Evolutionary conservation across 805 yeast species (phyloP), one percentile per base, ranked within the genome.

Genomic region (Pichia cephalocereana): DNA sequence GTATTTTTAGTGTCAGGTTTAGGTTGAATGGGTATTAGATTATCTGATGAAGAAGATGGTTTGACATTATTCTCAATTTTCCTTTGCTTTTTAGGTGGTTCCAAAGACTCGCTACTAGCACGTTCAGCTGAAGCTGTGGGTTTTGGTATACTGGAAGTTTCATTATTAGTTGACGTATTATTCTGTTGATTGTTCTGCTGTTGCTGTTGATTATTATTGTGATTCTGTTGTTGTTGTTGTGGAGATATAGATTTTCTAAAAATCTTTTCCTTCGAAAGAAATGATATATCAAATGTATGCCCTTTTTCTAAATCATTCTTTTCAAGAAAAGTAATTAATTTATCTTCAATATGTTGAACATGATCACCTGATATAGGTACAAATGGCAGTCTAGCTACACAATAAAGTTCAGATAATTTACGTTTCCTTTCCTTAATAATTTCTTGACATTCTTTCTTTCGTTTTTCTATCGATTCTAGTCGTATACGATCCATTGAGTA

Each of bases 331-430:
- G 64, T 65, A 63, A 58, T 65, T 47, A 68, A 63, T 43, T 62
- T 70, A 56, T 65, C 70, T 52, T 69, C 73, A 27, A 63, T 67
- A 53, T 55, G 69, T 49, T 60, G 60, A 52, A 68, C 64, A 31
- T 57, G 70, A 44, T 56, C 69, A 50, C 57, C 69, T 50, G 71
- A 70, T 54, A 59, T 67, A 43, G 68, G 79, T 47, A 75, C 59
- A 48, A 70, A 66, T 18, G 81, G 77, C 45, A 77, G 62, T 51
- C 77, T 62, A 11, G 85, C 70, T 14, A 82, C 73, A 53, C 80
- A 76, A 58, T 78, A 82, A 17, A 83, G 65, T 60, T 82, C 85
- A 2, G 83, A 71, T 26, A 83, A 67, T 57, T 78, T 79, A 28
- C 81, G 66, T 55, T 79, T 79, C 44, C 88, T 67, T 41, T 69